A percentile compares a stretch with the other conserved stretches of the same genome.
phyloP scores from a whole-genome alignment of 805 yeast genomes.

The Lachancea mirantina region DNA sequence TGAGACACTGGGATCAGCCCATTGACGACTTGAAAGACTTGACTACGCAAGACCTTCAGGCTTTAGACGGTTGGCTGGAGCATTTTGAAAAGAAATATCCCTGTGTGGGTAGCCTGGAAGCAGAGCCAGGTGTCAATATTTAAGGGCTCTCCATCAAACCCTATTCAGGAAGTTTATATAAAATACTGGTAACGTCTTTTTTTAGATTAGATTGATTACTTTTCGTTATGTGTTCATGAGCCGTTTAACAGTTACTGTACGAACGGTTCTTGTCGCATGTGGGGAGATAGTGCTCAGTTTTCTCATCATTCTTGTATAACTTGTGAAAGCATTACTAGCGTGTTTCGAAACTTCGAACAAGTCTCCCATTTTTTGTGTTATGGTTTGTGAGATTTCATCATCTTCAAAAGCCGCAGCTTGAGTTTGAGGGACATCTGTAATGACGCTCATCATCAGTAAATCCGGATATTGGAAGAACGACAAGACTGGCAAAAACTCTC shows the following conservation, averaged over 20 bases:
- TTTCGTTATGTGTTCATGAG: background rate
- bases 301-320: conserved; percentile 6
- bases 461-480: conserved; percentile 2
- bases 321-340: conserved; percentile 6
- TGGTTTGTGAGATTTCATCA: conserved; percentile 1
- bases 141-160: background rate
- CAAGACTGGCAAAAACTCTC: conserved; percentile 1
- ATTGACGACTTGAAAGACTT: conserved; percentile 67
- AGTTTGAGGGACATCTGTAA: background rate
- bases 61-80: conserved; percentile 78
- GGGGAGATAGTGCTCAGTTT: conserved; percentile 8
- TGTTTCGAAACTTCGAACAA: conserved; percentile 5
- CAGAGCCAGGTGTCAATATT: conserved; percentile 32
- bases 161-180: background rate
- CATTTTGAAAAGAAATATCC: conserved; percentile 80
- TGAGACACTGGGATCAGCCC: conserved; percentile 68
- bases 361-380: conserved; percentile 2
- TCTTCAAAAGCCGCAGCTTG: background rate
- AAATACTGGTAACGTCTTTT: too few species aligned
- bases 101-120: conserved; percentile 63
- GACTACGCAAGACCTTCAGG: conserved; percentile 48
- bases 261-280: conserved; percentile 2
- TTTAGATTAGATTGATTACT: too few species aligned
- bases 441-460: conserved; percentile 4
- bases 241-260: conserved; percentile 2